phyloP scores from a whole-genome alignment of 2,329 filamentous ascomycete species.

The Neurospora sp. region DNA sequence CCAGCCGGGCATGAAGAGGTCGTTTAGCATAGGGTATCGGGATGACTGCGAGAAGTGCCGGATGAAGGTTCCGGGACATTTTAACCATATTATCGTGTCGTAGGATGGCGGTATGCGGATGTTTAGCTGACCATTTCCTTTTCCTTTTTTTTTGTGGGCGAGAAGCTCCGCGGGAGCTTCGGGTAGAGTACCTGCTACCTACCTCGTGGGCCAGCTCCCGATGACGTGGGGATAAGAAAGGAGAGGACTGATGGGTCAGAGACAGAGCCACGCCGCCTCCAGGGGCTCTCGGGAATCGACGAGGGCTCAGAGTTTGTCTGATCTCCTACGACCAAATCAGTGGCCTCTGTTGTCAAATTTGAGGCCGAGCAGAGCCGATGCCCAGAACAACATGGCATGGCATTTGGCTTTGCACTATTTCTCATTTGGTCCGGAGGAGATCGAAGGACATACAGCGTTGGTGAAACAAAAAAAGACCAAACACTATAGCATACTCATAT shows the following conservation, averaged over 20 bases:
- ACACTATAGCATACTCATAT: neutral
- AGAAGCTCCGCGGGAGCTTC: neutral
- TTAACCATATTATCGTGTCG: conserved; percentile 67
- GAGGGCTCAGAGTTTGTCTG: neutral
- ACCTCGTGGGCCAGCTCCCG: neutral
- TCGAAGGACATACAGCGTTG: neutral
- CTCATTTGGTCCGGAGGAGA: neutral
- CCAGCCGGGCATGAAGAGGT: conserved; percentile 56
- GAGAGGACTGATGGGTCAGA: neutral
- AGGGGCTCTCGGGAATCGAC: neutral
- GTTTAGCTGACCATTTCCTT: neutral
- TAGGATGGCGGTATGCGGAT: conserved; percentile 27
- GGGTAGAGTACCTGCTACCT: neutral
- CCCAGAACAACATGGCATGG: neutral
- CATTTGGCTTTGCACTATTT: neutral
- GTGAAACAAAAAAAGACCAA: neutral
- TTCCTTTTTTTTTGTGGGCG: neutral
- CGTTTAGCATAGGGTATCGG: conserved; percentile 69
- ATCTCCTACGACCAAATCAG: neutral
- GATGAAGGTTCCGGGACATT: conserved; percentile 66
- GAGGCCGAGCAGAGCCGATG: neutral
- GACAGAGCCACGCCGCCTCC: neutral
- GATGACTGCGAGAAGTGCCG: conserved; percentile 71
- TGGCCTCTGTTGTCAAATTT: neutral
- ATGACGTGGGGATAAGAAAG: neutral